phyloP scores from a whole-genome alignment of 1,284 basidiomycete genomes.

The Neolentinus lepideus region DNA sequence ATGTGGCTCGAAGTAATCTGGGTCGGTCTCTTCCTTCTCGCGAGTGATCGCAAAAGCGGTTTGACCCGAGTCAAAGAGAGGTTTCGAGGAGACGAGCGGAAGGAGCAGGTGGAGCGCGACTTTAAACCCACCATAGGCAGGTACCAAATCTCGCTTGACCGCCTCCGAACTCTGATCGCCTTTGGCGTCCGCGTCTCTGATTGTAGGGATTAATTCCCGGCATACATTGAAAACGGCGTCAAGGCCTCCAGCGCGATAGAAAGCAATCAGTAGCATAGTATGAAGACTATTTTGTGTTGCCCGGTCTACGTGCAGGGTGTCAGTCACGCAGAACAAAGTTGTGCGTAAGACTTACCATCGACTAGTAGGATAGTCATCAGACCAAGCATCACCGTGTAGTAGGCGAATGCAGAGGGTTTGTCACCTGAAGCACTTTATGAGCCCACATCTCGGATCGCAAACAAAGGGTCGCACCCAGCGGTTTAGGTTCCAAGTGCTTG shows the following conservation, averaged over 20 bases:
- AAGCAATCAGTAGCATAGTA: slow-evolving; percentile 74
- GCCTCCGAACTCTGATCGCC: slow-evolving; percentile 49
- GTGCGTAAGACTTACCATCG: slow-evolving; percentile 55
- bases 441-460: slow-evolving; percentile 4
- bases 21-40: slow-evolving; percentile 71
- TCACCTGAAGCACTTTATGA: slow-evolving; percentile 32
- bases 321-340: slow-evolving; percentile 4
- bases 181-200: slow-evolving; percentile 44
- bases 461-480: slow-evolving; percentile 36
- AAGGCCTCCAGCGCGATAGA: slow-evolving; percentile 71
- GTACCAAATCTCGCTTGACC: slow-evolving; percentile 57
- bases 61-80: slow-evolving; percentile 82
- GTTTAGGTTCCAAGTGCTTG: slow-evolving; percentile 58
- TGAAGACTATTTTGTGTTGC: slow-evolving; percentile 70
- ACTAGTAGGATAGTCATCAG: slow-evolving; percentile 70
- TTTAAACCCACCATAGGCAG: slow-evolving; percentile 78
- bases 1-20: slow-evolving; percentile 77
- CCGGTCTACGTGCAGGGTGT: slow-evolving; percentile 46
- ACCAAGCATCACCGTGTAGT: slow-evolving; percentile 75
- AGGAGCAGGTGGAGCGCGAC: slow-evolving; percentile 76
- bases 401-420: slow-evolving; percentile 48
- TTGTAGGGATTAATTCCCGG: slow-evolving; percentile 46
- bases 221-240: slow-evolving; percentile 61
- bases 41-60: slow-evolving; percentile 67
- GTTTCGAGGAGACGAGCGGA: slow-evolving; percentile 72